Evolutionary conservation across 805 yeast genomes (phyloP).

Genomic region (Starmera dryadoides): DNA sequence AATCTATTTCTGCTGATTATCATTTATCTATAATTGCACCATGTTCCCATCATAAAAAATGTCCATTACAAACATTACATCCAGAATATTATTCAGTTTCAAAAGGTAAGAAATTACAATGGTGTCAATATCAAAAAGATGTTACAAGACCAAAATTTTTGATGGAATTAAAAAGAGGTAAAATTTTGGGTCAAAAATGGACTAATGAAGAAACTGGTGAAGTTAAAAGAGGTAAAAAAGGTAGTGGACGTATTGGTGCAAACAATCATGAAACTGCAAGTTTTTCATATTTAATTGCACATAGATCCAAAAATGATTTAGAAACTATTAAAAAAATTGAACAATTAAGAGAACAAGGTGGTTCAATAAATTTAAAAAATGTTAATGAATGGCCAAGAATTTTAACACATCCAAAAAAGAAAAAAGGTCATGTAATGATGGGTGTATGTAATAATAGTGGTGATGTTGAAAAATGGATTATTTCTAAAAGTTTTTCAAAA

Average conservation of each 20-base stretch:
- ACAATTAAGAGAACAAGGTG: constrained; percentile 26
- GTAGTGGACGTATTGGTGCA: constrained; percentile 76
- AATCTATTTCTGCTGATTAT: constrained; percentile 16
- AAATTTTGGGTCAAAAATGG: constrained; percentile 70
- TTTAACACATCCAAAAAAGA: constrained; percentile 61
- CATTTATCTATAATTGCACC: constrained; percentile 77
- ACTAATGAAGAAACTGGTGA: constrained; percentile 42
- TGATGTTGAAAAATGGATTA: constrained; percentile 76
- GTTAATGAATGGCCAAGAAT: constrained; percentile 60
- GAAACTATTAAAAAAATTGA: constrained; percentile 35
- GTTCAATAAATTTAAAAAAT: constrained; percentile 18
- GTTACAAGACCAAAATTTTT: constrained; percentile 73
- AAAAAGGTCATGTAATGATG: constrained; percentile 75
- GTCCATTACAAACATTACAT: constrained; percentile 79
- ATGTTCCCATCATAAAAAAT: constrained; percentile 78
- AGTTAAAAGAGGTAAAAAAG: constrained; percentile 44
- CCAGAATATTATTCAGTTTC: constrained; percentile 55
- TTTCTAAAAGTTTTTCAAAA: constrained; percentile 70
- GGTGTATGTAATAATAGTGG: constrained; percentile 79
- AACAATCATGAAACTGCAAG: constrained; percentile 64
- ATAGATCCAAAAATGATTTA: constrained; percentile 44
- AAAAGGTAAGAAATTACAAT: constrained; percentile 53
- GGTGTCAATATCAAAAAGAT: constrained; percentile 69
- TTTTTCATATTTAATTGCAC: constrained; percentile 66
- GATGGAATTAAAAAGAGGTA: constrained; percentile 83